phyloP scores from a whole-genome alignment of 805 yeast genomes.

The Starmerella floricola region DNA sequence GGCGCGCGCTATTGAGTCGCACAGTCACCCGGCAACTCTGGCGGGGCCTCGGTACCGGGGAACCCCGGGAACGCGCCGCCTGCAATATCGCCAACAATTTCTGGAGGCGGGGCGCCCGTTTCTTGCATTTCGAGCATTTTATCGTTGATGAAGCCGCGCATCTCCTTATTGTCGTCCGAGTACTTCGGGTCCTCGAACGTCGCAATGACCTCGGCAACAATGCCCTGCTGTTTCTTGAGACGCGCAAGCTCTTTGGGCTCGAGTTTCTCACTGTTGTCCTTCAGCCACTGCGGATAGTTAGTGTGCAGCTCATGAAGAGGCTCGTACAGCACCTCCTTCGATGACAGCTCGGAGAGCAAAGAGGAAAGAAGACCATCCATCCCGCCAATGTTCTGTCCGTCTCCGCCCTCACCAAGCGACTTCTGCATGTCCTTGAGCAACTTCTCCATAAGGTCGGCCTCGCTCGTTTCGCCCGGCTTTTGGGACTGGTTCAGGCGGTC shows the following conservation, averaged over 20 bases:
- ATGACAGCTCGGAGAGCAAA: slow-evolving; percentile 68
- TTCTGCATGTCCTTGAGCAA: slow-evolving; percentile 48
- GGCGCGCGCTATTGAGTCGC: slow-evolving; percentile 11
- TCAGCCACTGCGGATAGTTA: slow-evolving; percentile 63
- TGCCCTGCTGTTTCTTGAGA: slow-evolving; percentile 49
- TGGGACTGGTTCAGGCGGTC: slow-evolving; percentile 74
- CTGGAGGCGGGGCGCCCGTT: slow-evolving; percentile 70
- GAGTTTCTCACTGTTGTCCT: slow-evolving; percentile 36
- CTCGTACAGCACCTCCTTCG: slow-evolving; percentile 75
- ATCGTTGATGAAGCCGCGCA: slow-evolving; percentile 41
- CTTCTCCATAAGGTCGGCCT: slow-evolving; percentile 46
- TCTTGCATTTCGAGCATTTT: slow-evolving; percentile 53
- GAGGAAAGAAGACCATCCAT: slow-evolving; percentile 57
- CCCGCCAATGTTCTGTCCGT: slow-evolving; percentile 37
- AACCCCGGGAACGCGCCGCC: slow-evolving; percentile 33
- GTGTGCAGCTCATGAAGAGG: slow-evolving; percentile 71
- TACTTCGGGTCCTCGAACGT: slow-evolving; percentile 58
- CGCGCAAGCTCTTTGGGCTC: slow-evolving; percentile 38
- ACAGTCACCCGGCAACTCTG: slow-evolving; percentile 14
- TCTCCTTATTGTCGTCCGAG: slow-evolving; percentile 36
- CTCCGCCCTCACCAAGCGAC: slow-evolving; percentile 27
- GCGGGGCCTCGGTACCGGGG: slow-evolving; percentile 3
- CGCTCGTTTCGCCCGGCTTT: slow-evolving; percentile 35
- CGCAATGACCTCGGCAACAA: slow-evolving; percentile 48
- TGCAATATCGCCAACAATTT: slow-evolving; percentile 49